phyloP scores from a whole-genome alignment of 2,329 filamentous ascomycete species.

The Colletotrichum tamarilloi region DNA sequence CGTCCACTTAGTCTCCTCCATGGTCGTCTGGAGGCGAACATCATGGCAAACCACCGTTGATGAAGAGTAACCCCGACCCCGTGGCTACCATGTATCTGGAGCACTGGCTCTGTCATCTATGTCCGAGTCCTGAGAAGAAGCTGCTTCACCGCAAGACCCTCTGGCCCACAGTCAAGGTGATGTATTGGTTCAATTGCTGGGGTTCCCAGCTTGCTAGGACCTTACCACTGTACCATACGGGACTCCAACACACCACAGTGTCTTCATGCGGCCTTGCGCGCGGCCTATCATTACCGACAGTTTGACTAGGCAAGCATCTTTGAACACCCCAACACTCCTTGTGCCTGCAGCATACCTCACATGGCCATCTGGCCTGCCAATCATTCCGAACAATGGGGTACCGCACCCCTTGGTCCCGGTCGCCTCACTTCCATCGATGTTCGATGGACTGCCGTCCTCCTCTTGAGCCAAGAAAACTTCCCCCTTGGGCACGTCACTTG shows the following conservation, averaged over 20 bases:
- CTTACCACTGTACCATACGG: not conserved
- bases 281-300: conserved; percentile 32
- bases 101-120: not conserved
- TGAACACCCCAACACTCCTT: conserved; percentile 9
- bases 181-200: conserved; percentile 6
- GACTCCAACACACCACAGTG: conserved; percentile 20
- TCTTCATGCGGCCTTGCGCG: conserved; percentile 27
- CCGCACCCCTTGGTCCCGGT: not conserved
- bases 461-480: not conserved
- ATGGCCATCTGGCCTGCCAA: not conserved
- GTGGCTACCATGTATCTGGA: not conserved
- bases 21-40: not conserved
- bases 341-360: conserved; percentile 11
- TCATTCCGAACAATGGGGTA: conserved; percentile 1
- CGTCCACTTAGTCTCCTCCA: not conserved
- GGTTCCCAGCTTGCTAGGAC: not conserved
- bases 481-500: no score
- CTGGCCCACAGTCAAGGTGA: conserved; percentile 4
- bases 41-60: not conserved
- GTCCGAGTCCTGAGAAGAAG: not conserved
- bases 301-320: conserved; percentile 31
- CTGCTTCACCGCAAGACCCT: conserved; percentile 5
- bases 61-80: not conserved
- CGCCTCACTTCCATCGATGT: not conserved
- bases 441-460: not conserved